phyloP scores from a whole-genome alignment of 768 basidiomycete genomes.

The Xerocomus brunneocitrinus region DNA sequence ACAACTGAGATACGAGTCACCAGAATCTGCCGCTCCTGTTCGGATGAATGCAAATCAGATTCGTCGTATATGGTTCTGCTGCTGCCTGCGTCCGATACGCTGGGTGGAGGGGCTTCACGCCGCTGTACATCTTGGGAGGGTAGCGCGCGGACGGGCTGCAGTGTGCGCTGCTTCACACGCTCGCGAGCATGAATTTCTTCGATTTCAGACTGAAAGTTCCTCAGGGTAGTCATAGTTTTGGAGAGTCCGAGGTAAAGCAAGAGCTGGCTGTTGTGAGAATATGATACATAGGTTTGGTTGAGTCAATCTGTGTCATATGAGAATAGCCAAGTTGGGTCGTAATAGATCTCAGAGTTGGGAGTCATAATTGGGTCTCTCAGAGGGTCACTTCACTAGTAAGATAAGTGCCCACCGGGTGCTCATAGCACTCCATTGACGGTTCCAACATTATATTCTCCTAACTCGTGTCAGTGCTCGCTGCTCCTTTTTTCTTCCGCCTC shows the following conservation, averaged over 20 bases:
- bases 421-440: too few relatives aligned
- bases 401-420: neutral
- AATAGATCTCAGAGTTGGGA: neutral
- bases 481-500: too few relatives aligned
- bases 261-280: conserved; percentile 1
- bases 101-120: conserved; percentile 39
- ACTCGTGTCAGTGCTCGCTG: too few relatives aligned
- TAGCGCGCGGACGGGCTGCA: conserved; percentile 15
- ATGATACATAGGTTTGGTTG: conserved; percentile 12
- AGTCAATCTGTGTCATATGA: conserved; percentile 1
- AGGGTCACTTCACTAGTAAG: neutral
- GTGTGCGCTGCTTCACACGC: conserved; percentile 54
- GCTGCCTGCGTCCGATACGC: neutral
- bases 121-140: conserved; percentile 34
- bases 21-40: conserved; percentile 17
- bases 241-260: conserved; percentile 1
- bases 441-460: too few relatives aligned
- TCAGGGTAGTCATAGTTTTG: conserved; percentile 29
- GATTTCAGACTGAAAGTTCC: conserved; percentile 61
- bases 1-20: conserved; percentile 5
- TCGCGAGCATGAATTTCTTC: conserved; percentile 71
- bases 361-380: neutral
- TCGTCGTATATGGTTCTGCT: neutral
- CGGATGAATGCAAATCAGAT: conserved; percentile 6
- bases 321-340: neutral